These are phyloP conservation scores for Carex pumila DNA, from an alignment of 176 grass and related monocot genomes.

Conservation along the genomic window DNA sequence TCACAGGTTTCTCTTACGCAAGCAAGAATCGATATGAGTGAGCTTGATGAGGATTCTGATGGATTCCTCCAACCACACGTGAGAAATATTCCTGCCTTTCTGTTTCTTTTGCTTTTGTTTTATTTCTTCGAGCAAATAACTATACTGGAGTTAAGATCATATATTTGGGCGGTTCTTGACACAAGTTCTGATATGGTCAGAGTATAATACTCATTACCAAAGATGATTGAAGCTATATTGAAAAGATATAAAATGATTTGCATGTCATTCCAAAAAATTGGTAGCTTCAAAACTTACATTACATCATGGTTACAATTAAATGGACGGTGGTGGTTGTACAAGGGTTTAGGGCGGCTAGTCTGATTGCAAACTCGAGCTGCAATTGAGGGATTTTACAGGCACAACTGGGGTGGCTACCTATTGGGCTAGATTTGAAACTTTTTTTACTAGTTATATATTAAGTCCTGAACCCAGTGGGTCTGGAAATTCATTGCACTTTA, in stretches of 20 bases:
- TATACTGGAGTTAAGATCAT: not conserved
- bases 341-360: no score
- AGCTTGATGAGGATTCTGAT: slow-evolving; percentile 99
- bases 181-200: not conserved
- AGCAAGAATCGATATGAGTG: slow-evolving; percentile 99
- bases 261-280: not conserved
- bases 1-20: slow-evolving; percentile 97
- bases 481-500: no score
- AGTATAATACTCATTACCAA: not conserved
- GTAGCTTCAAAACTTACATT: no score
- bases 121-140: slow-evolving; percentile 24
- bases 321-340: no score
- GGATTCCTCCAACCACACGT: slow-evolving; percentile 99
- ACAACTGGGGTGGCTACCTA: no score
- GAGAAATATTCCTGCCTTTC: slow-evolving; percentile 20
- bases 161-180: not conserved
- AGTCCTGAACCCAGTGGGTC: no score
- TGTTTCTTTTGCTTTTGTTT: not conserved
- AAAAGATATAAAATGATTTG: not conserved
- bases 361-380: no score
- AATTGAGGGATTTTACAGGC: no score
- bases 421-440: no score
- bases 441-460: no score
- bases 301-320: no score
- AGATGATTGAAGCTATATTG: not conserved